Percentiles rank a stretch among this genome's conserved stretches.
phyloP scores from a whole-genome alignment of 1,284 basidiomycete species.

The Leccinum huronense region DNA sequence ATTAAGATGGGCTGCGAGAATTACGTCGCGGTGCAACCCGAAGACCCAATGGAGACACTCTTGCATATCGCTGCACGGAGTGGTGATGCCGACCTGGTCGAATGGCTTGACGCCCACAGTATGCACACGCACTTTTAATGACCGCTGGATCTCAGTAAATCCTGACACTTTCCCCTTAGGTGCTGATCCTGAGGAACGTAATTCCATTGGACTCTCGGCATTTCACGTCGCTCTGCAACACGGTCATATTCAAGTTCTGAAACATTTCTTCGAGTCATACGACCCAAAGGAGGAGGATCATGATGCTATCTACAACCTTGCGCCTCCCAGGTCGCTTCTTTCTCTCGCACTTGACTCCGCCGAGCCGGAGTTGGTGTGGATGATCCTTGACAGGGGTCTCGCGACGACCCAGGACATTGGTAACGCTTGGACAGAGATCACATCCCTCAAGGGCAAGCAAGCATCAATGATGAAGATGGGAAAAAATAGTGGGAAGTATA shows the following conservation, averaged over 20 bases:
- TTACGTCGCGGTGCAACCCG: constrained; percentile 46
- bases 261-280: constrained; percentile 58
- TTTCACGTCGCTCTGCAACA: constrained; percentile 63
- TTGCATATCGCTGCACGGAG: constrained; percentile 60
- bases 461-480: constrained; percentile 30
- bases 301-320: constrained; percentile 45
- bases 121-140: constrained; percentile 32
- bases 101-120: constrained; percentile 73
- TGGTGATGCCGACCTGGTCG: constrained; percentile 55
- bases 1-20: constrained; percentile 54
- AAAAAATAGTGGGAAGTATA: constrained; percentile 37
- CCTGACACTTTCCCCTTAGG: constrained; percentile 41
- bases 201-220: constrained; percentile 54
- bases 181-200: constrained; percentile 67
- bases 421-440: constrained; percentile 50
- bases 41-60: constrained; percentile 63
- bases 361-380: constrained; percentile 60
- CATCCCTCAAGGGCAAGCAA: constrained; percentile 38
- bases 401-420: constrained; percentile 48
- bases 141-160: constrained; percentile 22
- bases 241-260: constrained; percentile 50
- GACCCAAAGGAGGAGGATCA: constrained; percentile 48
- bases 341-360: constrained; percentile 56
- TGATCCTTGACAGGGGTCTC: constrained; percentile 58
- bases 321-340: constrained; percentile 45